Percentiles rank a stretch among this genome's conserved stretches.
Conservation (phyloP, 805 yeast species). For the Ogataea pignaliae region DNA sequence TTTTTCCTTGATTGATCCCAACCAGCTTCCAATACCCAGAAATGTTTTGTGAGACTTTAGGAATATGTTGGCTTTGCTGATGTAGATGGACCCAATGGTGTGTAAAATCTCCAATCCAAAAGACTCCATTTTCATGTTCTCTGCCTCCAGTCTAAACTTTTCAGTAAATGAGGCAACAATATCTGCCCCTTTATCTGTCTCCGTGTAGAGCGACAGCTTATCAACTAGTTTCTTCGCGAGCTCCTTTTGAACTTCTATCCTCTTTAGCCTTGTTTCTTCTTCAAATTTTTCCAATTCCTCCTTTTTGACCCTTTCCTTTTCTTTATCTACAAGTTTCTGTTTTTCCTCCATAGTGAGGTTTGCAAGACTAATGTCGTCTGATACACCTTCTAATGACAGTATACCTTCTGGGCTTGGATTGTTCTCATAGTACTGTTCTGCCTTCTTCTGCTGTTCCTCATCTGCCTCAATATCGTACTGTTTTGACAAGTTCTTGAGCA, state of each 20-base stretch:
- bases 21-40: slow-evolving; percentile 81
- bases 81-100: slow-evolving; percentile 76
- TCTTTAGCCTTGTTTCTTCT: slow-evolving; percentile 66
- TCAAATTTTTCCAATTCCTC: slow-evolving; percentile 64
- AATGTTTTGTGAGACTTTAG: slow-evolving; percentile 68
- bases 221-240: slow-evolving; percentile 44
- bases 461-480: slow-evolving; percentile 44
- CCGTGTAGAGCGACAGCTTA: slow-evolving; percentile 43
- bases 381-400: slow-evolving; percentile 16
- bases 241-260: slow-evolving; percentile 47
- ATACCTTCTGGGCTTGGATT: slow-evolving; percentile 29
- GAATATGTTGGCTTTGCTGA: slow-evolving; percentile 67
- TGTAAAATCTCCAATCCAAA: slow-evolving; percentile 88
- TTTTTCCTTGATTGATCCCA: slow-evolving; percentile 76
- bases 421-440: slow-evolving; percentile 47
- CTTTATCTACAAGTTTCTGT: slow-evolving; percentile 26
- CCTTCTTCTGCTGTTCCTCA: slow-evolving; percentile 29
- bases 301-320: slow-evolving; percentile 34
- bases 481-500: slow-evolving; percentile 59
- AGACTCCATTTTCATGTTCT: slow-evolving; percentile 86
- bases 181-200: slow-evolving; percentile 58
- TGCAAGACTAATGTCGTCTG: slow-evolving; percentile 16
- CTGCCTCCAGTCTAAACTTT: slow-evolving; percentile 59
- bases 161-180: slow-evolving; percentile 52
- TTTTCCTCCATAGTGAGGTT: slow-evolving; percentile 26